Percentiles rank a stretch among this genome's conserved stretches.
phyloP scores from a whole-genome alignment of 2,329 filamentous ascomycete genomes.

The Colletotrichum spinosum region DNA sequence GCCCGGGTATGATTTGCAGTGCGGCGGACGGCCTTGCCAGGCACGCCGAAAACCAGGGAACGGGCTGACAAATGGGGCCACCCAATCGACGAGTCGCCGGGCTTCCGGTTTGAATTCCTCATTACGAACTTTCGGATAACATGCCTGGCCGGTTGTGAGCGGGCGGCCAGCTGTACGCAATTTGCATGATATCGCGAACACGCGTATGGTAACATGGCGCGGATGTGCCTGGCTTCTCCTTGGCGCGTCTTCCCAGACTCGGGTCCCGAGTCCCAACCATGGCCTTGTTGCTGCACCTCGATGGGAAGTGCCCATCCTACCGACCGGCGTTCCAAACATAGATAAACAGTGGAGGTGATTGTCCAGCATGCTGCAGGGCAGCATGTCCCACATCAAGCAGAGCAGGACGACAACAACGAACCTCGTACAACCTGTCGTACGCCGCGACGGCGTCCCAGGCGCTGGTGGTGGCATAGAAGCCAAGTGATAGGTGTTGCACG shows the following conservation, averaged over 20 bases:
- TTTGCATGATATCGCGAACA: too few relatives aligned
- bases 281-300: conserved; percentile 6
- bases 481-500: background rate
- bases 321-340: conserved; percentile 9
- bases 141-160: too few relatives aligned
- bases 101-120: conserved; percentile 9
- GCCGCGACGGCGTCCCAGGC: background rate
- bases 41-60: conserved; percentile 18
- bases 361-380: conserved; percentile 11
- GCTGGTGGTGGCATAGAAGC: background rate
- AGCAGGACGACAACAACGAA: conserved; percentile 14
- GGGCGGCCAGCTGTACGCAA: too few relatives aligned
- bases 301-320: conserved; percentile 3
- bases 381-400: conserved; percentile 14
- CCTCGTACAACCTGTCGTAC: conserved; percentile 14
- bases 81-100: conserved; percentile 10
- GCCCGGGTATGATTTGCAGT: conserved; percentile 25
- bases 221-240: conserved; percentile 10
- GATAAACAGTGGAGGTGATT: conserved; percentile 10
- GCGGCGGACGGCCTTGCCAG: conserved; percentile 20
- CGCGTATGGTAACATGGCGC: conserved; percentile 11
- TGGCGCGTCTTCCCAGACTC: conserved; percentile 4
- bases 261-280: background rate
- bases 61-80: conserved; percentile 7
- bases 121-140: too few relatives aligned